Conservation (phyloP, 2,329 filamentous ascomycete genomes). For the Sporothrix humicola region DNA sequence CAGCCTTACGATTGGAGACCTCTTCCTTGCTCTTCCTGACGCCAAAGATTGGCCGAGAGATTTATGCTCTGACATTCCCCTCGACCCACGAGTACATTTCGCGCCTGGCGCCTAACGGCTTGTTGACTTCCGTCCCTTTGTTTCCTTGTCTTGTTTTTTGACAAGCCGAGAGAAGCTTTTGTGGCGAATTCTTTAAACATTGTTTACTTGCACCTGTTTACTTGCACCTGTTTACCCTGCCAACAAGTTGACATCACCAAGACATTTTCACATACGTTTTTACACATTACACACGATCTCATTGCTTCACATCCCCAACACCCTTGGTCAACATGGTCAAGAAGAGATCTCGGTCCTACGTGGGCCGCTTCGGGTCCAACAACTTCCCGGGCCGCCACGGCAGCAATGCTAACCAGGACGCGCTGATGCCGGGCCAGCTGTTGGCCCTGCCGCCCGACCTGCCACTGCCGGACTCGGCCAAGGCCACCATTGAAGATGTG, state of each 20-base stretch:
- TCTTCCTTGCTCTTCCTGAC: background rate
- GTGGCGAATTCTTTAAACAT: too few relatives aligned
- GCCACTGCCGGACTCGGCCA: slow-evolving; percentile 18
- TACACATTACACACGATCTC: too few relatives aligned
- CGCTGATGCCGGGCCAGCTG: slow-evolving; percentile 15
- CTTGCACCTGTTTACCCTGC: background rate
- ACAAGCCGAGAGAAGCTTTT: background rate
- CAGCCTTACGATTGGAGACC: slow-evolving; percentile 6
- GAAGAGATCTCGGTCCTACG: slow-evolving; percentile 19
- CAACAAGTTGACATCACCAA: background rate
- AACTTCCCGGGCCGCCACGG: background rate
- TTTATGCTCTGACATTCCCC: background rate
- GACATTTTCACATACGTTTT: too few relatives aligned
- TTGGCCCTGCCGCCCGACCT: slow-evolving; percentile 25
- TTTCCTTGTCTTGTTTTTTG: background rate
- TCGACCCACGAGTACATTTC: background rate
- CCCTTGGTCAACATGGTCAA: slow-evolving; percentile 19
- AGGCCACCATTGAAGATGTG: slow-evolving; percentile 6
- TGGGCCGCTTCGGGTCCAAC: slow-evolving; percentile 27
- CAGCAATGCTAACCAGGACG: slow-evolving; percentile 19
- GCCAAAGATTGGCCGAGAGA: background rate
- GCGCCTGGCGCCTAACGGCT: background rate
- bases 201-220: background rate
- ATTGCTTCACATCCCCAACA: background rate
- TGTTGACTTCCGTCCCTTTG: background rate